Evolutionary conservation across 139 green algal genomes (phyloP).

Genomic region (Closterium sp.): DNA sequence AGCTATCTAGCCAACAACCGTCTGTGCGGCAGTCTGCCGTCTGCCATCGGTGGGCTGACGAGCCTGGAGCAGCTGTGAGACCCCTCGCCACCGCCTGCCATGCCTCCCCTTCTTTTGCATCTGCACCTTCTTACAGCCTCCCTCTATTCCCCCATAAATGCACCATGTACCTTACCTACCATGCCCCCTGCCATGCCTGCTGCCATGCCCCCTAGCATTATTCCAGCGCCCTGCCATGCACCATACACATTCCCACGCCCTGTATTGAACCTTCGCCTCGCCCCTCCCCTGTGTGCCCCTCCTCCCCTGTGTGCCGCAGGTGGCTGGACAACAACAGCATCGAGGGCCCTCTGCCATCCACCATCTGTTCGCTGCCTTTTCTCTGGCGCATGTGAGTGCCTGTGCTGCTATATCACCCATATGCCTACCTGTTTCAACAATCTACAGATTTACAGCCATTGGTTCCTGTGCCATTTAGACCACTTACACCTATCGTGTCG

Average conservation of each 20-base stretch:
- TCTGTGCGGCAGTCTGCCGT: neutral
- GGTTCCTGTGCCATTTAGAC: neutral
- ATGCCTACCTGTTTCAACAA: neutral
- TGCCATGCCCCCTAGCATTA: no score
- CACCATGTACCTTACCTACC: no score
- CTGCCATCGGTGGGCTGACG: neutral
- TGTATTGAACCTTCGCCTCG: neutral
- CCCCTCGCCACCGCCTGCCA: neutral
- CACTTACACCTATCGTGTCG: neutral
- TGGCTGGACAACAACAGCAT: neutral
- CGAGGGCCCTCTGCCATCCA: neutral
- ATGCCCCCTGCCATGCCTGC: neutral
- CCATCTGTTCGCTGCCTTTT: neutral
- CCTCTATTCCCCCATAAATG: no score
- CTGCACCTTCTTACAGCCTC: no score
- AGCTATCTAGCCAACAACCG: neutral
- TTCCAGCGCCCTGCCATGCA: neutral
- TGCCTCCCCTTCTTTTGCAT: neutral
- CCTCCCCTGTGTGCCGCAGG: neutral
- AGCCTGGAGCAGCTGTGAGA: neutral
- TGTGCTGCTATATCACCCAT: neutral
- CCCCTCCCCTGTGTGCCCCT: neutral
- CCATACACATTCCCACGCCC: neutral
- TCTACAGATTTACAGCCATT: no score
- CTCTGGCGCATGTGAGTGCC: neutral